Percentiles rank a stretch among this genome's conserved stretches.
These are phyloP conservation scores for Cryptococcus sp. DNA, from an alignment of 1,284 basidiomycete species.

Conservation along the genomic window DNA sequence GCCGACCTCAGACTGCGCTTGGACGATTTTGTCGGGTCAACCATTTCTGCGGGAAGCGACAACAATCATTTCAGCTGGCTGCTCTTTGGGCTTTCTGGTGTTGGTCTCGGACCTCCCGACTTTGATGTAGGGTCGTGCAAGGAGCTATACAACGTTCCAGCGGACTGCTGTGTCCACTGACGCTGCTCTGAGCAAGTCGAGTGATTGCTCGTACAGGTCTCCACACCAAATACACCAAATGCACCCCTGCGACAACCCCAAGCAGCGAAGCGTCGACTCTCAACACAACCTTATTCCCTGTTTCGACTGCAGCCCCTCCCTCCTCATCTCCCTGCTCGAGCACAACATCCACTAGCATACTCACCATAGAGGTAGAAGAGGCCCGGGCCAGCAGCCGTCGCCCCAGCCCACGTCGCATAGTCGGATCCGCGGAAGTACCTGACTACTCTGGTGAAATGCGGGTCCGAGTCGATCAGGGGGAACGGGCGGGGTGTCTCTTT, in stretches of 20 bases:
- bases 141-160: too few species aligned
- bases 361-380: slow-evolving; percentile 41
- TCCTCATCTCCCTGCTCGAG: too few species aligned
- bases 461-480: slow-evolving; percentile 89
- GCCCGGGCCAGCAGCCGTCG: slow-evolving; percentile 63
- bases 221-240: too few species aligned
- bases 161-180: too few species aligned
- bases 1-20: slow-evolving; percentile 52
- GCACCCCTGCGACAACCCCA: too few species aligned
- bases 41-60: slow-evolving; percentile 20
- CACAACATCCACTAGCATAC: slow-evolving; percentile 9
- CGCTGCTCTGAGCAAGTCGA: too few species aligned
- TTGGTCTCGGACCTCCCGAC: too few species aligned
- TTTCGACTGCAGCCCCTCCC: background rate
- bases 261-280: background rate
- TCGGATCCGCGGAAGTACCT: slow-evolving; percentile 87
- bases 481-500: slow-evolving; percentile 52
- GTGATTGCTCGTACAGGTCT: too few species aligned
- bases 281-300: background rate
- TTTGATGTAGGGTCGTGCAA: too few species aligned
- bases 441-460: slow-evolving; percentile 84
- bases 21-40: slow-evolving; percentile 24
- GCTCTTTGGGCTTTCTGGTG: too few species aligned
- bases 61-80: too few species aligned
- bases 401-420: slow-evolving; percentile 80